These are phyloP conservation scores for Anethum foeniculum DNA, from an alignment of 140 eudicot species.

Conservation along the genomic window DNA sequence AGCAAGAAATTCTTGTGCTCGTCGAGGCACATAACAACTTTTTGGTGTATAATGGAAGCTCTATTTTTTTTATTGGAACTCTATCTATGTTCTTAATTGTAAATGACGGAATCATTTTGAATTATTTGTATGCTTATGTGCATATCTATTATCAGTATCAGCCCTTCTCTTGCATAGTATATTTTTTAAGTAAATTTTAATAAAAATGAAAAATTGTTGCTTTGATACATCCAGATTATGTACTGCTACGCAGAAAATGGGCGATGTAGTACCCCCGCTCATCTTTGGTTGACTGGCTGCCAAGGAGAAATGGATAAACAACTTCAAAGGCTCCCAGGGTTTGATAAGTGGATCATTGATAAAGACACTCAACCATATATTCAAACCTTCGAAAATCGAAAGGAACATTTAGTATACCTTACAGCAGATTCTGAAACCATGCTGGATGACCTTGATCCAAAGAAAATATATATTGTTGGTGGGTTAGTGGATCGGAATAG, in stretches of 20 bases:
- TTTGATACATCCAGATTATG: conserved; percentile 49
- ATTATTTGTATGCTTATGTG: neutral
- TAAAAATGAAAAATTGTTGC: neutral
- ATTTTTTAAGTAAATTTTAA: neutral
- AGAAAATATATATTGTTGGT: conserved; percentile 70
- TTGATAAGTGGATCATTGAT: conserved; percentile 81
- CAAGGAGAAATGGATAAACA: conserved; percentile 62
- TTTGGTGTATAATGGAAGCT: neutral
- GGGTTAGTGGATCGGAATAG: conserved; percentile 93
- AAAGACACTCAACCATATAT: conserved; percentile 63
- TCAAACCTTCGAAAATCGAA: conserved; percentile 58
- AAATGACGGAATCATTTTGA: neutral
- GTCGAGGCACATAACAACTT: neutral
- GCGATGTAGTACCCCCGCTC: conserved; percentile 61
- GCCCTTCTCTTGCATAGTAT: neutral
- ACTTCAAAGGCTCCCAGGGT: conserved; percentile 66
- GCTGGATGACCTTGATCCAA: conserved; percentile 62
- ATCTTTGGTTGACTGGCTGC: conserved; percentile 89
- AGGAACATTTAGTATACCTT: conserved; percentile 74
- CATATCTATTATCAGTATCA: too few relatives aligned
- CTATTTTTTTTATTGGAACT: neutral
- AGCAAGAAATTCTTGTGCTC: neutral
- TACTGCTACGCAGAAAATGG: conserved; percentile 86
- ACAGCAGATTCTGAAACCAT: conserved; percentile 88
- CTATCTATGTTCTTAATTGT: neutral